Evolutionary conservation across 2,329 filamentous ascomycete species (phyloP), one percentile per base, ranked within the genome.

Genomic region (Xylariaceae sp.): DNA sequence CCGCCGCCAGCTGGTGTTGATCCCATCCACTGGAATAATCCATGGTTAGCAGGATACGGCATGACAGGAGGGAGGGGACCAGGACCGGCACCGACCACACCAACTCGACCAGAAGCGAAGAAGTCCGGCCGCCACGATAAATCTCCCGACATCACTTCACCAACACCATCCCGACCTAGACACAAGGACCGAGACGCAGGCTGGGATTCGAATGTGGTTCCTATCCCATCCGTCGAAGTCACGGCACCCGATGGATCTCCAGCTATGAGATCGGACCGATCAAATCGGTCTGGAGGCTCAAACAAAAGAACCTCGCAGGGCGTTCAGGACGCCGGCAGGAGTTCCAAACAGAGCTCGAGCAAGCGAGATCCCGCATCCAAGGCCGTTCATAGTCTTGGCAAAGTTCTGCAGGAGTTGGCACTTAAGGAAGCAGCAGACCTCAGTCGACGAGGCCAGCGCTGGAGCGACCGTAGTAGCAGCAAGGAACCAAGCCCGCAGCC

Each of bases 161-260:
- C 51, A 10, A 35, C 48, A 2, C 31, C 9, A 39, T 45, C 40
- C 3, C 36, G 19, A 4, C 5, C 12, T 22, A 33, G 15, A 10
- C 40, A 45, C 11, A 59, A 44, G 36, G 56, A 60, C 45, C 50
- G 39, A 15, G 59, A 49, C 11, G 57, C 45, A 17, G 52, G 46
- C 14, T 55, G 57, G 47, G 41, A 55, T 43, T 61, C 61, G 11
- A 64, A 64, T 22, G 53, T 62, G 15, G 44, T 55, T 14, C 60
- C 61, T 11, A 40, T 45, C 31, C 45, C 47, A 17, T 44, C 49
- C 12, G 46, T 55, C n/a, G 57, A 59, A 36, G 36, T 47, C 39
- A 47, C 42, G 7, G 41, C 49, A 11, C 42, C 48, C 0, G 32
- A 44, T 14, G 48, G 40, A 42, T 56, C 53, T 14, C 44, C 45